A percentile compares a stretch with the other conserved stretches of the same genome.
phyloP scores from a whole-genome alignment of 2,329 filamentous ascomycete genomes.

The Aspergillus sp. region DNA sequence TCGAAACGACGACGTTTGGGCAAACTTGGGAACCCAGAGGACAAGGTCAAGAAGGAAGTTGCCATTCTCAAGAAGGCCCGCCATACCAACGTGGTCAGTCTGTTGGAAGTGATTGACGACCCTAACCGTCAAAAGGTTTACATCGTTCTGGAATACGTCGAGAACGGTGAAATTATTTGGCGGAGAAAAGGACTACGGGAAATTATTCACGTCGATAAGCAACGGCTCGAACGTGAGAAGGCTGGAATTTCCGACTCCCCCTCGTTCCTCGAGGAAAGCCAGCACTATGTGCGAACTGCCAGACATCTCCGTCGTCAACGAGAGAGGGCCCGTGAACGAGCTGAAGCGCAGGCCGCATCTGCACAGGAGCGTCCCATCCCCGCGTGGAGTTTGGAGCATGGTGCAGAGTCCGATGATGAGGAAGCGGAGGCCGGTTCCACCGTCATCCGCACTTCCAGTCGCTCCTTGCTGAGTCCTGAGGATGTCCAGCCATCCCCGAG shows the following conservation, averaged over 20 bases:
- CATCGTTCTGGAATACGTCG: constrained; percentile 92
- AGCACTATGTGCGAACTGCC: constrained; percentile 35
- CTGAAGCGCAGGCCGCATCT: constrained; percentile 54
- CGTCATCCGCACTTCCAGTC: constrained; percentile 28
- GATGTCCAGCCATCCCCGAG: constrained; percentile 51
- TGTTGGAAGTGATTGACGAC: constrained; percentile 96
- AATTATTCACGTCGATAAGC: constrained; percentile 77
- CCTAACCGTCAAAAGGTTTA: constrained; percentile 96
- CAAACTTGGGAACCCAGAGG: constrained; percentile 61
- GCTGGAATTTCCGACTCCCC: constrained; percentile 72
- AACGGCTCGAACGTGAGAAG: constrained; percentile 67
- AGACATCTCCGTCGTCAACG: constrained; percentile 39
- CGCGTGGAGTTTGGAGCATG: constrained; percentile 82
- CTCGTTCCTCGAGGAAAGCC: constrained; percentile 40
- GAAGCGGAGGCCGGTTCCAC: constrained; percentile 33
- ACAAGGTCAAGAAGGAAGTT: constrained; percentile 86
- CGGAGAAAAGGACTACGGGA: constrained; percentile 80
- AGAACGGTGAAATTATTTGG: constrained; percentile 92
- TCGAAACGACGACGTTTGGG: constrained; percentile 92
- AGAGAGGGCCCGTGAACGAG: constrained; percentile 57
- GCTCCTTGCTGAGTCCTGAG: constrained; percentile 37
- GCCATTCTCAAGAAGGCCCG: constrained; percentile 97
- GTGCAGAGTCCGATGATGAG: constrained; percentile 51
- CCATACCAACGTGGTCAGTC: constrained; percentile 91
- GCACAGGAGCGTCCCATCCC: constrained; percentile 51